Base-by-base conservation (phyloP, 352 stramenopile genomes). In the Globisporangium orthogonon region DNA sequence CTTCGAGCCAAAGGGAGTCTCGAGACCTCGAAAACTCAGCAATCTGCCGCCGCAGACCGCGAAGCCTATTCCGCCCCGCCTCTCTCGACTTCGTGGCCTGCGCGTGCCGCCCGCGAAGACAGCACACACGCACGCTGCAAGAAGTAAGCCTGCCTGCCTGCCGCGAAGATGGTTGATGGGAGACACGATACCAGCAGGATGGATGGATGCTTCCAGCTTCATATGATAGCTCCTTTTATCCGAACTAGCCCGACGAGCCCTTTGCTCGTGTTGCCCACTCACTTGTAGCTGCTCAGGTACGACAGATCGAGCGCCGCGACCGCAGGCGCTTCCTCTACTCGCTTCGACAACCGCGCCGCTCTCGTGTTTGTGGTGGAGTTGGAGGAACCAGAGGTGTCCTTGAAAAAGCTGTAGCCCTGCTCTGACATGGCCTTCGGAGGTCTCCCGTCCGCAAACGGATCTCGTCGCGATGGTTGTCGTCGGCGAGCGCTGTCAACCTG, bases 251-350 rank as follows among this genome's bases (percentile, higher is more conserved):
- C 11, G 11, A n/a, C 37, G 10, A 43, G 9, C 9, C 37, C 37
- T 17, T 2, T 18, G 28, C n/a, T 43, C 41, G 28, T n/a, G 39
- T n/a, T n/a, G n/a, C n/a, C n/a, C n/a, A n/a, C 39, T 2, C 33
- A 69, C 58, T 69, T 69, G 58, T 58, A 69, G 48, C 37, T 64
- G 52, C 52, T 66, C 11, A 69, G 49, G 28, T 69, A 69, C 29
- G 62, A 69, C 13, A 69, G 60, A 35, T 69, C 62, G 30, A 69
- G 39, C 18, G 28, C 31, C 15, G 10, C 47, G 1, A 28, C 18
- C 15, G 6, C 9, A 5, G n/a, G 30, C 28, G 47, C 43, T 33
- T 57, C 52, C 35, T 47, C 54, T 10, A n/a, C 40, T 23, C 37
- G 23, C n/a, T 48, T 48, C 43, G 43, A 28, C 18, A 48, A 14